These are phyloP conservation scores for Trypethelium eluteriae DNA, from an alignment of 495 filamentous ascomycete species.

Conservation along the genomic window DNA sequence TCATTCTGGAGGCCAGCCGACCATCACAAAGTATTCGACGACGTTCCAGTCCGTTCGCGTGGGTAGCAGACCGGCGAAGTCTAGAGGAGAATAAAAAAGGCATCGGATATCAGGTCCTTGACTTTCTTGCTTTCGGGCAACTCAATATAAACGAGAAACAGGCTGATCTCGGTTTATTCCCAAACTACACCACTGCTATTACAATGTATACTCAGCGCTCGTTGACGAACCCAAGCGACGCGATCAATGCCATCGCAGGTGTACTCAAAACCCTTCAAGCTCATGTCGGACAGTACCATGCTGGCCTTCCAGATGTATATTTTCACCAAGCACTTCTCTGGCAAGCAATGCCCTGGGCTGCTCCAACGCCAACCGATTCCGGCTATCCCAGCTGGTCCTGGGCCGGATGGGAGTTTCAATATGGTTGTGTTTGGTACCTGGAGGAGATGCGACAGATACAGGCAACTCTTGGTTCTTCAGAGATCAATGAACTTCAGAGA, in stretches of 20 bases:
- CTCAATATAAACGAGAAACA: neutral
- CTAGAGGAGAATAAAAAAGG: neutral
- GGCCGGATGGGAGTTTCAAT: neutral
- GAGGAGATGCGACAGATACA: neutral
- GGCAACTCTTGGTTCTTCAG: neutral
- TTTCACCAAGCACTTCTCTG: neutral
- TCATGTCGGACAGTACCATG: neutral
- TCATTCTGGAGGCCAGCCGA: neutral
- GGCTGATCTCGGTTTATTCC: neutral
- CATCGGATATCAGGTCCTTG: neutral
- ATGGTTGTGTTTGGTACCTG: neutral
- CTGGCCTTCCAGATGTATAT: neutral
- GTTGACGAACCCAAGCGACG: neutral
- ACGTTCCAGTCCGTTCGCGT: neutral
- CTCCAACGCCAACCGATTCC: neutral
- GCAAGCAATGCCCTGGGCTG: neutral
- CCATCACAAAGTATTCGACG: neutral
- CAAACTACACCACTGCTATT: neutral
- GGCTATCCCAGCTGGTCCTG: neutral
- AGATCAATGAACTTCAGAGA: neutral
- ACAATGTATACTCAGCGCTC: neutral
- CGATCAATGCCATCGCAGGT: neutral
- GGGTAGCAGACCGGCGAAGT: neutral
- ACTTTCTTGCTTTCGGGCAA: neutral
- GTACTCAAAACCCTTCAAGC: neutral